Base-by-base conservation (phyloP, 2,329 filamentous ascomycete species). In the Sporothrix phasma region DNA sequence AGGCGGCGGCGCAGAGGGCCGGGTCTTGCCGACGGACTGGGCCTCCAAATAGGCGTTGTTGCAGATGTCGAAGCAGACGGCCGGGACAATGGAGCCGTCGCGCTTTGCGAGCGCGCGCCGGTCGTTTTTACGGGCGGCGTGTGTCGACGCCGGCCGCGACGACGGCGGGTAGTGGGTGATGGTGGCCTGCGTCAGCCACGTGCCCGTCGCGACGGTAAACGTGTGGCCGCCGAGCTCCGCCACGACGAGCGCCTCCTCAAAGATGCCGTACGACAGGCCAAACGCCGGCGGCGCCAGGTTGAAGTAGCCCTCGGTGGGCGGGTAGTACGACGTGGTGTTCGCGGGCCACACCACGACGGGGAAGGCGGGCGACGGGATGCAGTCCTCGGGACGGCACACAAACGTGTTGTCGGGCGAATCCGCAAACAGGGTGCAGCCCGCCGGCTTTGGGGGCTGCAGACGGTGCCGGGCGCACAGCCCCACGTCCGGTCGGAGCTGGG, bases 221-320 rank as follows among this genome's bases (percentile, higher is more conserved):
- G 24, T 26, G 22, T 73, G 71, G 29, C 75, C 75, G 31, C 74
- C 68, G 6, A 76, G 63, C 2, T 74, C 71, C 63, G 74, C 74
- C 5, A 76, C 69, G 11, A 77, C 69, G 1, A 75, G 68, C 5
- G 80, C 70, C 26, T 78, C 73, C 22, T 78, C 77, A 66, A 88
- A 89, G 19, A 89, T 85, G 47, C 81, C 81, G 65, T 83, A 86
- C 59, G 78, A 81, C 17, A 89, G 75, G 4, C 86, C 86, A 65
- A 89, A 90, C 0, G 78, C 78, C 1, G 76, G 72, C 0, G 87
- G 84, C 63, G 85, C 77, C n/a, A 89, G 77, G 65, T 88, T 81
- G 74, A 85, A 89, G 71, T 88, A 89, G 3, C 80, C 83, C 0
- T 77, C 71, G 0, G 76, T 77, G 1, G 80, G 77, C 1, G 80